phyloP scores from a whole-genome alignment of 345 rosid genomes.

The Nephelium lappaceum region DNA sequence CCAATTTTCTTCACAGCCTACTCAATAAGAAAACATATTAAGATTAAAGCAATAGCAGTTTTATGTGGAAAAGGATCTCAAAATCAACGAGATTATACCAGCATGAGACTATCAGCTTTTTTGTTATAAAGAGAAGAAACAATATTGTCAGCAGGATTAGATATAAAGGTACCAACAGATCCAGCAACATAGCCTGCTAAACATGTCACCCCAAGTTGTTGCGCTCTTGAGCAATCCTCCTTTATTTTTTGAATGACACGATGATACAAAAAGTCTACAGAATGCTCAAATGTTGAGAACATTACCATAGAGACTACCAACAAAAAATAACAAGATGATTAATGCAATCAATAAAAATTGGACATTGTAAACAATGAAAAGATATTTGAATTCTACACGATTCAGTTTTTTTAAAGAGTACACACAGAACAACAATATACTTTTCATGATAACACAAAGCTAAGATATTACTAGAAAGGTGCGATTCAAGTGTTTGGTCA shows the following conservation, averaged over 20 bases:
- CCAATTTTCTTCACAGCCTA: constrained; percentile 68
- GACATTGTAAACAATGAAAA: not conserved
- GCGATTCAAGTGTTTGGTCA: not conserved
- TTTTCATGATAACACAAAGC: not conserved
- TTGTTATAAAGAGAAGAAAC: constrained; percentile 55
- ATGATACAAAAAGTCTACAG: constrained; percentile 55
- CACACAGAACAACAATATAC: not conserved
- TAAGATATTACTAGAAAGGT: not conserved
- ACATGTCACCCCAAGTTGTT: constrained; percentile 77
- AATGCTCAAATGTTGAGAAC: constrained; percentile 84
- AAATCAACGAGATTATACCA: constrained; percentile 29
- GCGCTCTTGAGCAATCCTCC: constrained; percentile 62
- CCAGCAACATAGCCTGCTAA: constrained; percentile 80
- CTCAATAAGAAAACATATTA: constrained; percentile 12
- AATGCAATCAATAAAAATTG: not conserved
- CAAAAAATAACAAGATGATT: constrained; percentile 4
- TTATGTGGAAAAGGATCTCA: not conserved
- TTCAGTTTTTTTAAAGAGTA: not conserved
- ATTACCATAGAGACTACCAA: constrained; percentile 65
- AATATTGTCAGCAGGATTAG: constrained; percentile 70
- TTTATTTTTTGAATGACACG: constrained; percentile 46
- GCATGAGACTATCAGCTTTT: constrained; percentile 47
- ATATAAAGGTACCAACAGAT: constrained; percentile 58
- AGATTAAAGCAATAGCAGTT: not conserved
- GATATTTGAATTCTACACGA: not conserved